Base-by-base conservation (phyloP, 2,329 filamentous ascomycete genomes). In the Diaporthe helianthi region DNA sequence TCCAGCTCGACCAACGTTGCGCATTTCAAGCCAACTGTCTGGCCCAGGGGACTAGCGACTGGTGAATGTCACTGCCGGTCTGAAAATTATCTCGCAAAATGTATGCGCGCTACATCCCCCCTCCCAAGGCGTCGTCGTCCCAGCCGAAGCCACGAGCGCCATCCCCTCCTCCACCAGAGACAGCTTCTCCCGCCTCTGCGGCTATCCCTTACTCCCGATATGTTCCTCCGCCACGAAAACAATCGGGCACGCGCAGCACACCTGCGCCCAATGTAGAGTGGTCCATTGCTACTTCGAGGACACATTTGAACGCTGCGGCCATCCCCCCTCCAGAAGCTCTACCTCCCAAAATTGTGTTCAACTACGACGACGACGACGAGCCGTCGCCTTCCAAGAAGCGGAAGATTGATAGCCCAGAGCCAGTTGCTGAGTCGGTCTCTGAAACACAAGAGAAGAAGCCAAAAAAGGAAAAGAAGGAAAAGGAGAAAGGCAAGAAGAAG, bases 71-170 rank as follows among this genome's bases (percentile, higher is more conserved):
- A 29, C 12, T 58, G 3, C 9, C 19, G 24, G 3, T 12, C 15
- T 31, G 17, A 2, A 22, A 9, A 33, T 12, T 26, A 10, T 9
- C 17, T 2, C 13, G 1, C 61, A 73, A 15, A 0, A 75, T 77
- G 74, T 81, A 81, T 71, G 77, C 76, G 19, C 76, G 80, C 73
- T 81, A 80, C 66, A 75, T 81, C 0, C 78, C 78, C 26, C 78
- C 79, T 8, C 70, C 77, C 1, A 80, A 79, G 72, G 70, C 75
- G 15, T 67, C 60, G 15, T 67, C 60, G n/a, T 67, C 60, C 47
- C 70, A 71, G 47, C n/a, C 52, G 17, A 54, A 72, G 52, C 61
- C 69, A 36, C 24, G 67, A 47, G n/a, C 46, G 65, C 60, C 53
- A 58, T 61, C 38, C 41, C 41, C 41, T 69, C 49, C 29, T 38